phyloP scores from a whole-genome alignment of 2,329 filamentous ascomycete genomes.

The Ampelomyces quisqualis region DNA sequence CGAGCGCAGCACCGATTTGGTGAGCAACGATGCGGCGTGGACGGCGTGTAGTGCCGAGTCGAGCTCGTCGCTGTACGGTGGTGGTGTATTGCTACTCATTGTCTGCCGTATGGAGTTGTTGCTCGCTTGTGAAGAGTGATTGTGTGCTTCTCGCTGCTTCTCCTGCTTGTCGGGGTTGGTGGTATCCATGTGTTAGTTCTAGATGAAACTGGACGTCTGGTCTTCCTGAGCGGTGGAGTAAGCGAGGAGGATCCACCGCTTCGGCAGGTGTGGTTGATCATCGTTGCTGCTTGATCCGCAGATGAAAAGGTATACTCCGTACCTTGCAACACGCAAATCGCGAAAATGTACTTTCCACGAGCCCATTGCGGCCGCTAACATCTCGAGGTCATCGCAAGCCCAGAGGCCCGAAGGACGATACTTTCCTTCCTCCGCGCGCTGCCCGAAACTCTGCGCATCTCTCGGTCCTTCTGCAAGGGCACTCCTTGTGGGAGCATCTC shows the following conservation, averaged over 20 bases:
- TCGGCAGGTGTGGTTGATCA: conserved; percentile 3
- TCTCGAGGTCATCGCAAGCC: conserved; percentile 1
- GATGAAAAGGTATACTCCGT: too few relatives aligned
- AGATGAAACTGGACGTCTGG: conserved; percentile 11
- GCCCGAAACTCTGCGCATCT: too few relatives aligned
- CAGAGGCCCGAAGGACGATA: background rate
- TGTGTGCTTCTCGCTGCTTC: too few relatives aligned
- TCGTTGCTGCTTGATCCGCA: background rate
- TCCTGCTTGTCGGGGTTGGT: conserved; percentile 11
- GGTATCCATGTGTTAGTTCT: conserved; percentile 13
- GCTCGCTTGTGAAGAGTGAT: background rate
- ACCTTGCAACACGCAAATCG: too few relatives aligned
- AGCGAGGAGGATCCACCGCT: conserved; percentile 11
- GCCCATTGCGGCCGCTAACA: background rate
- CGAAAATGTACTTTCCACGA: background rate
- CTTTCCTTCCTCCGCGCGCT: too few relatives aligned
- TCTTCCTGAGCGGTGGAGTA: conserved; percentile 14
- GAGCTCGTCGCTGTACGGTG: conserved; percentile 34
- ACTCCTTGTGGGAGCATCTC: too few relatives aligned
- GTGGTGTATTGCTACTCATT: conserved; percentile 6
- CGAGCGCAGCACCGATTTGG: conserved; percentile 54
- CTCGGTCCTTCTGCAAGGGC: conserved; percentile 12
- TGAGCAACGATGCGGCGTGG: conserved; percentile 58
- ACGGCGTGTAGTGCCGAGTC: conserved; percentile 47
- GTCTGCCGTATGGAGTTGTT: conserved; percentile 1